Evolutionary conservation across 2,329 filamentous ascomycete species (phyloP).

Genomic region (Ophiostoma angusticollis): DNA sequence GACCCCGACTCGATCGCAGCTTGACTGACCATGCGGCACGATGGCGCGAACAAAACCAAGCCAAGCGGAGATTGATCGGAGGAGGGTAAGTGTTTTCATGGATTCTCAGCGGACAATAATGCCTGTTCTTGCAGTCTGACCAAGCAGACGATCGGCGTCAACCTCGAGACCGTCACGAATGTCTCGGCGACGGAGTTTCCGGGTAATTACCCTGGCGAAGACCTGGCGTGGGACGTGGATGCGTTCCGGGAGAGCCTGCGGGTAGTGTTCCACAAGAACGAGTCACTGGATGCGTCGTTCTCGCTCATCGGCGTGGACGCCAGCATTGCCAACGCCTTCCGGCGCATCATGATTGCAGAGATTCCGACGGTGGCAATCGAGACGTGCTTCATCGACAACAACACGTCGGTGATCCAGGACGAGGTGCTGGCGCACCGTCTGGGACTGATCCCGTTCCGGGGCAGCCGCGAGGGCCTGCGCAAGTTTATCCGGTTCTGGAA

Average conservation of each 20-base stretch:
- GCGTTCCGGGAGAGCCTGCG: conserved; percentile 29
- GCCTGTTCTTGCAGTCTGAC: not conserved
- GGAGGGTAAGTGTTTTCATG: conserved; percentile 36
- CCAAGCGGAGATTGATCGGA: conserved; percentile 45
- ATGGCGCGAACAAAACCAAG: conserved; percentile 35
- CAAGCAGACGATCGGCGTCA: conserved; percentile 66
- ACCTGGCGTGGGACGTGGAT: conserved; percentile 38
- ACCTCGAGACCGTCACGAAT: conserved; percentile 81
- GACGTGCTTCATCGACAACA: conserved; percentile 84
- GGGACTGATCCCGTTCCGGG: conserved; percentile 81
- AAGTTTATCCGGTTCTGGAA: conserved; percentile 73
- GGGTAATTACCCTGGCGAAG: conserved; percentile 78
- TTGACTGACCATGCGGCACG: conserved; percentile 10
- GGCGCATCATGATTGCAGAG: conserved; percentile 88
- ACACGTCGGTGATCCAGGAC: conserved; percentile 95
- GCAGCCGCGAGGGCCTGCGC: conserved; percentile 59
- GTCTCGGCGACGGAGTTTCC: conserved; percentile 86
- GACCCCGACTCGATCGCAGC: no score
- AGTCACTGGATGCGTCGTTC: conserved; percentile 66
- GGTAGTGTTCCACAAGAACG: conserved; percentile 74
- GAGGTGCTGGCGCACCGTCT: conserved; percentile 87
- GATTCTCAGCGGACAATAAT: not conserved
- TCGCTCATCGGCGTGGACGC: conserved; percentile 87
- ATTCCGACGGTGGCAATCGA: conserved; percentile 92
- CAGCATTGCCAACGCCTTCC: conserved; percentile 90